Percentiles rank a stretch among this genome's conserved stretches.
phyloP scores from a whole-genome alignment of 176 grass and related monocot genomes.

The Oryza rufipogon region DNA sequence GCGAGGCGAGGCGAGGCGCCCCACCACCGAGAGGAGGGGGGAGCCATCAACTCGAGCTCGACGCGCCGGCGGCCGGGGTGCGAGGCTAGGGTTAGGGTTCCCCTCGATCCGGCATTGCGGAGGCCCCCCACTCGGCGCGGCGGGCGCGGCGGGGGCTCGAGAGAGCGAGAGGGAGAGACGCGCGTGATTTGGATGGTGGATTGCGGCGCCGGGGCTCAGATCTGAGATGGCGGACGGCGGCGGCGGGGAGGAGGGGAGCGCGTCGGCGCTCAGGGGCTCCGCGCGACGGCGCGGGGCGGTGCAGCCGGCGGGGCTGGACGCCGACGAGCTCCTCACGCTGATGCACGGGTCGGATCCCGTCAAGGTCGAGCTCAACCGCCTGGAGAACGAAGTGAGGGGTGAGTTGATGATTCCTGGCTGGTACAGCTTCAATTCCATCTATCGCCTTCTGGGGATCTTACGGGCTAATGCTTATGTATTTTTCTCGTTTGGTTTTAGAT shows the following conservation, averaged over 20 bases:
- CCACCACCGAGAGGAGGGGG: slow-evolving; percentile 15
- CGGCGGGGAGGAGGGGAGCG: slow-evolving; percentile 57
- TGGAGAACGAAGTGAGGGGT: slow-evolving; percentile 98
- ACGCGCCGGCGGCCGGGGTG: neutral
- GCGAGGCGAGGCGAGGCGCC: slow-evolving; percentile 21
- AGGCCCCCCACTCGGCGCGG: neutral
- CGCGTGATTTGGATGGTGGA: slow-evolving; percentile 43
- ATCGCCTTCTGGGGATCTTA: slow-evolving; percentile 12
- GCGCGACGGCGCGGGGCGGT: slow-evolving; percentile 54
- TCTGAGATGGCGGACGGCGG: slow-evolving; percentile 91
- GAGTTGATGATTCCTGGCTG: slow-evolving; percentile 49
- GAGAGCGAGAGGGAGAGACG: neutral
- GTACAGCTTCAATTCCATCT: neutral
- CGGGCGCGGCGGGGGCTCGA: neutral
- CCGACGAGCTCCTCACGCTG: slow-evolving; percentile 83
- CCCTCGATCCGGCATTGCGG: slow-evolving; percentile 36
- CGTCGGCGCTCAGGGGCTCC: slow-evolving; percentile 51
- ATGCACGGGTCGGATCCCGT: slow-evolving; percentile 98
- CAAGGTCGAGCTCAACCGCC: slow-evolving; percentile 93
- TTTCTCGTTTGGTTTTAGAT: slow-evolving; percentile 45
- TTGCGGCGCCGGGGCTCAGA: slow-evolving; percentile 50
- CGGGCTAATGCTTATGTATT: slow-evolving; percentile 2
- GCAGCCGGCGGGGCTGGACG: slow-evolving; percentile 65
- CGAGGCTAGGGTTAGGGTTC: slow-evolving; percentile 50
- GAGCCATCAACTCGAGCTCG: slow-evolving; percentile 15